Evolutionary conservation across 2,329 filamentous ascomycete species (phyloP).

Genomic region (Xylariales sp.): DNA sequence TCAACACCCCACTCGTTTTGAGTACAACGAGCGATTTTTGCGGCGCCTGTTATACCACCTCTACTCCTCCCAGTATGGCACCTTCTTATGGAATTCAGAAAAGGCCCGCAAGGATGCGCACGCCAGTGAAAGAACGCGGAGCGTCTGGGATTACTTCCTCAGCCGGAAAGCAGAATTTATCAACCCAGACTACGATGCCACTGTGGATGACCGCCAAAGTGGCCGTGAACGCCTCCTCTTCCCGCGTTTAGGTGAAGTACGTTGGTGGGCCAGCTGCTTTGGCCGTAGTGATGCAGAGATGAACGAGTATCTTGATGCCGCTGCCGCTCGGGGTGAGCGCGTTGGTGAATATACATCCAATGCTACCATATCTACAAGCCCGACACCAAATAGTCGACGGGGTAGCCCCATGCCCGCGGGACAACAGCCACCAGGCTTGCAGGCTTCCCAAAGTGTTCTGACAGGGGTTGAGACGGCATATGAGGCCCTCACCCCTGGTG

Average conservation of each 20-base stretch:
- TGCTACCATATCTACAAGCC: constrained; percentile 26
- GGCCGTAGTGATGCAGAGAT: constrained; percentile 86
- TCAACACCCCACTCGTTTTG: constrained; percentile 84
- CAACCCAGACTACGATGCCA: constrained; percentile 72
- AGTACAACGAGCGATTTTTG: constrained; percentile 94
- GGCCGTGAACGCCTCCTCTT: constrained; percentile 82
- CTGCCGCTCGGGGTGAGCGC: constrained; percentile 43
- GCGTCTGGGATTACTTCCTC: constrained; percentile 95
- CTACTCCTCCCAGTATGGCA: constrained; percentile 94
- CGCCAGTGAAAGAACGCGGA: constrained; percentile 69
- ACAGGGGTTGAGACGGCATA: constrained; percentile 56
- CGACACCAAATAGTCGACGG: constrained; percentile 36
- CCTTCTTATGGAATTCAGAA: constrained; percentile 93
- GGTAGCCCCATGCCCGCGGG: constrained; percentile 16
- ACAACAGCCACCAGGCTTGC: constrained; percentile 33
- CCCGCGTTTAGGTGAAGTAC: constrained; percentile 69
- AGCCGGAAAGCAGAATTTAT: constrained; percentile 74
- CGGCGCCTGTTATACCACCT: constrained; percentile 86
- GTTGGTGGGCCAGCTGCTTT: constrained; percentile 92
- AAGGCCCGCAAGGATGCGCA: constrained; percentile 73
- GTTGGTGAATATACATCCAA: constrained; percentile 24
- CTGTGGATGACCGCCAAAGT: constrained; percentile 72
- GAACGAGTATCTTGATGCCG: constrained; percentile 65
- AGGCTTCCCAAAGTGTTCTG: constrained; percentile 48
- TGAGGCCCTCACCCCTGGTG: constrained; percentile 40